These are phyloP conservation scores for Stemphylium beticola DNA, from an alignment of 2,329 filamentous ascomycete species.

Conservation along the genomic window DNA sequence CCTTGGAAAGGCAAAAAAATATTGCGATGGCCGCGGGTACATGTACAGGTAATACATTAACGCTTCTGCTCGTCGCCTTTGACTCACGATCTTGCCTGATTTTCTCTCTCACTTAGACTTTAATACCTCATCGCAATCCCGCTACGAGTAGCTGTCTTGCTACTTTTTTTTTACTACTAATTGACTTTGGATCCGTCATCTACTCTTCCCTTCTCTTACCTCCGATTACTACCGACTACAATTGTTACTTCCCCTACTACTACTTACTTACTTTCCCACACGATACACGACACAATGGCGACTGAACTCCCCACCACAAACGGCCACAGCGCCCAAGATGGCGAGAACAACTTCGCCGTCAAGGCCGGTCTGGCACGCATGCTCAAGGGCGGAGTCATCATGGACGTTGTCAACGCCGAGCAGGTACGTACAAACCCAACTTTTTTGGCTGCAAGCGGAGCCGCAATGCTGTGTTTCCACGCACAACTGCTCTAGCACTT, in stretches of 20 bases:
- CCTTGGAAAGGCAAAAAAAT: conserved; percentile 35
- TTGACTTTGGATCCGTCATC: not conserved
- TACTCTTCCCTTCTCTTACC: not conserved
- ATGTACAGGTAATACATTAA: conserved; percentile 32
- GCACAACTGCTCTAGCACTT: too few relatives aligned
- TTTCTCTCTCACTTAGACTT: conserved; percentile 7
- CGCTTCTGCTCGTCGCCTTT: conserved; percentile 18
- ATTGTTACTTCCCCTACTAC: not conserved
- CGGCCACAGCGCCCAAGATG: conserved; percentile 52
- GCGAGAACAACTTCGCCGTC: conserved; percentile 73
- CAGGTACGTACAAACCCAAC: conserved; percentile 60
- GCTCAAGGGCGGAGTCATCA: conserved; percentile 99
- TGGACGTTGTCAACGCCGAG: conserved; percentile 95
- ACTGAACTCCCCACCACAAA: conserved; percentile 58
- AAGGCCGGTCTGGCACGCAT: conserved; percentile 97
- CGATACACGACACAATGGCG: conserved; percentile 46
- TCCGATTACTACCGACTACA: not conserved
- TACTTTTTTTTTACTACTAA: conserved; percentile 4
- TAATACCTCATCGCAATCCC: not conserved
- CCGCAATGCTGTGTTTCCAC: too few relatives aligned
- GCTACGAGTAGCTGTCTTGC: not conserved
- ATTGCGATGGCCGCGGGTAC: conserved; percentile 28
- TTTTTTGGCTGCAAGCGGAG: not conserved
- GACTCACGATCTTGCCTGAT: conserved; percentile 18
- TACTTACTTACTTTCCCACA: too few relatives aligned